Evolutionary conservation across 2,329 filamentous ascomycete genomes (phyloP).

Genomic region (Tolypocladium guangdongense): DNA sequence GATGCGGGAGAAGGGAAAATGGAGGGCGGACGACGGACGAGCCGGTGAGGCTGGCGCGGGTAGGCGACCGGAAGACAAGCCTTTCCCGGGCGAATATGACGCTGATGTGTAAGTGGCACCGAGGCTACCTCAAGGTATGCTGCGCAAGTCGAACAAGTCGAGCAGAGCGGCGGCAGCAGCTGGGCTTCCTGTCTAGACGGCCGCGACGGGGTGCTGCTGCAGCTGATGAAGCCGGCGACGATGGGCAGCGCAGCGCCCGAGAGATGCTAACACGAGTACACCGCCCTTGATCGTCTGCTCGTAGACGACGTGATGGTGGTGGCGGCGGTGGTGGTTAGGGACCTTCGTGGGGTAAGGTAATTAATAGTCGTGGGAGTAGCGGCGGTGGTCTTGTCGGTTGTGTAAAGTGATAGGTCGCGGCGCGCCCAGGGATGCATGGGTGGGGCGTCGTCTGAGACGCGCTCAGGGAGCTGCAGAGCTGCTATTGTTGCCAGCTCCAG

Average conservation of each 20-base stretch:
- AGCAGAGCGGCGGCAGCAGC: background rate
- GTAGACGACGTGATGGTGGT: background rate
- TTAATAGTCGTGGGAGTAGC: background rate
- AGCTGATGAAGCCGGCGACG: background rate
- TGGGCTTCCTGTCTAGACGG: background rate
- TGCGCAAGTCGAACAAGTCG: background rate
- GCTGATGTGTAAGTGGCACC: background rate
- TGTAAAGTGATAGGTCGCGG: background rate
- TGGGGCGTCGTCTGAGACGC: too few species aligned
- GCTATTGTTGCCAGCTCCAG: background rate
- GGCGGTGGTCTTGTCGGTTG: background rate
- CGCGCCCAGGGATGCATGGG: background rate
- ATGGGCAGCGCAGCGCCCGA: background rate
- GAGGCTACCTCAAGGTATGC: background rate
- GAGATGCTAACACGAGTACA: background rate
- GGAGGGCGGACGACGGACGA: background rate
- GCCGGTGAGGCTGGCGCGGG: background rate
- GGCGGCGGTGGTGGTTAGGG: background rate
- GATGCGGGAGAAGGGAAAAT: background rate
- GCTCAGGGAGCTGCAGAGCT: background rate
- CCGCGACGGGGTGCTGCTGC: background rate
- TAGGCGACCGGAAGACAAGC: background rate
- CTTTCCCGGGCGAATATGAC: background rate
- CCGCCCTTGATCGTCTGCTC: background rate
- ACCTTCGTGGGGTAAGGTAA: background rate